Conservation (phyloP, 2,329 filamentous ascomycete species). For the Myriosclerotinia curreyana region DNA sequence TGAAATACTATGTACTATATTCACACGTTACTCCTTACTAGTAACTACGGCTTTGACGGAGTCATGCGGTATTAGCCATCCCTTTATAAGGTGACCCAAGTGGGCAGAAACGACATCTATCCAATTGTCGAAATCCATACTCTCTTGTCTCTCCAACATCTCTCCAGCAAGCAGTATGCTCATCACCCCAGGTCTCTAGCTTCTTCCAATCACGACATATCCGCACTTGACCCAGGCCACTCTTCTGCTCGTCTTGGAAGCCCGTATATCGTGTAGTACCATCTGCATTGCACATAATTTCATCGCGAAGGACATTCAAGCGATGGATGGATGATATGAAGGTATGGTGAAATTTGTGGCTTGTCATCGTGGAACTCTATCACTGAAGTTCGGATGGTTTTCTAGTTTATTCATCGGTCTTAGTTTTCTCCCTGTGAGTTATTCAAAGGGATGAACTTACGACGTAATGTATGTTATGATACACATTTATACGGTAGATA, state of each 20-base stretch:
- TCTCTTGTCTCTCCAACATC: neutral
- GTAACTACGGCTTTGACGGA: too few relatives aligned
- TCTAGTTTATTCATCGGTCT: neutral
- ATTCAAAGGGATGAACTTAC: neutral
- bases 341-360: neutral
- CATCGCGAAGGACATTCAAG: neutral
- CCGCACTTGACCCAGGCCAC: neutral
- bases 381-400: neutral
- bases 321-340: neutral
- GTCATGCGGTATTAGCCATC: too few relatives aligned
- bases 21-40: too few relatives aligned
- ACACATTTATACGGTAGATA: neutral
- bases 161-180: neutral
- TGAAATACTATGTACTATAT: neutral
- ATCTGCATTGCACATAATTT: neutral
- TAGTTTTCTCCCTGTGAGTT: neutral
- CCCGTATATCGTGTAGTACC: neutral
- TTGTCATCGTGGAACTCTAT: neutral
- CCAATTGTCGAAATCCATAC: neutral
- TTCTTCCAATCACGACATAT: neutral
- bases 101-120: neutral
- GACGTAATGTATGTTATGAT: slow-evolving; percentile 4
- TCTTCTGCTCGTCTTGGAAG: neutral
- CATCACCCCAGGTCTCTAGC: neutral
- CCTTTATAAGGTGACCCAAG: neutral